Evolutionary conservation across 805 yeast species (phyloP).

Genomic region (Priceomyces fermenticarens): DNA sequence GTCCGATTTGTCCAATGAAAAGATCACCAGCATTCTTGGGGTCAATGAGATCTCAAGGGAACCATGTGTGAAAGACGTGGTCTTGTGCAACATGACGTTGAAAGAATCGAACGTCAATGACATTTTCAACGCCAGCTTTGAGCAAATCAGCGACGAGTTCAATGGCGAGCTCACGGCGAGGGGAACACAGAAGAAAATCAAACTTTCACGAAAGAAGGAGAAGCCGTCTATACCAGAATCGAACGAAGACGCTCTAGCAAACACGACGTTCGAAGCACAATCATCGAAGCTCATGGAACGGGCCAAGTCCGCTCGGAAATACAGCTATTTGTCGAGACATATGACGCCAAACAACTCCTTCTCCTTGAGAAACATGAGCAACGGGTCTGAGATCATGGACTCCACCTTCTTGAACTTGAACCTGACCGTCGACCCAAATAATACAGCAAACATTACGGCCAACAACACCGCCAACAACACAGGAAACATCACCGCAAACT

Average conservation of each 20-base stretch:
- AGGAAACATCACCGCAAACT: constrained; percentile 23
- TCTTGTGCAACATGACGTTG: constrained; percentile 33
- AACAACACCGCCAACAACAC: constrained; percentile 15
- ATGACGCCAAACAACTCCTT: constrained; percentile 5
- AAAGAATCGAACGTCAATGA: constrained; percentile 23
- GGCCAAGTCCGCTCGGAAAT: constrained; percentile 27
- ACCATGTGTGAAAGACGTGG: constrained; percentile 18
- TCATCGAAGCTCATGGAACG: constrained; percentile 23
- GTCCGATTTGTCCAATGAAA: constrained; percentile 11
- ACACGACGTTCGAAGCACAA: constrained; percentile 15
- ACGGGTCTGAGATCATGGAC: constrained; percentile 1
- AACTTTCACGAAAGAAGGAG: constrained; percentile 6
- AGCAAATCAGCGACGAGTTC: constrained; percentile 19
- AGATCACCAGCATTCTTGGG: constrained; percentile 15
- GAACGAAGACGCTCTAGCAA: constrained; percentile 2
- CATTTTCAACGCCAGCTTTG: constrained; percentile 19
- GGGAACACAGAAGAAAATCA: constrained; percentile 22
- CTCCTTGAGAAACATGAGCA: constrained; percentile 1
- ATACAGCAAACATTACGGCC: constrained; percentile 16
- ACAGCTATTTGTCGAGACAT: constrained; percentile 33
- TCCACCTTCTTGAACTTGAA: constrained; percentile 6
- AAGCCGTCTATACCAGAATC: not conserved
- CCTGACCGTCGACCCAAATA: constrained; percentile 9
- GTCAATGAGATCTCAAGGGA: constrained; percentile 8
- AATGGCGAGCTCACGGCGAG: constrained; percentile 26